Evolutionary conservation across 2,329 filamentous ascomycete species (phyloP), one percentile per base, ranked within the genome.

Genomic region (Penicillium sp.): DNA sequence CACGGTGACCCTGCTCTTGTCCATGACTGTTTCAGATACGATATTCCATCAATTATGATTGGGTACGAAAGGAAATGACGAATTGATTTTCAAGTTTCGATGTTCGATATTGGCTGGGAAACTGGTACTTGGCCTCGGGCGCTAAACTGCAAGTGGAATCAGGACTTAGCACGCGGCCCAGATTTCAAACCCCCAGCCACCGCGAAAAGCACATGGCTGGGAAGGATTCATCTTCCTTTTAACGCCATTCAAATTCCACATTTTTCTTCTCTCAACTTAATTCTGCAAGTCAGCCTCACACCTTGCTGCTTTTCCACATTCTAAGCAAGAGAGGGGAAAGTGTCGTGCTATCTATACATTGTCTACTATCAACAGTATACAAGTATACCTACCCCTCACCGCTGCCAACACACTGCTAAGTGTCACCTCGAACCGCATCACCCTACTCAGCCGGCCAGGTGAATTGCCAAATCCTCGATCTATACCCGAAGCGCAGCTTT

Each of bases 151-250:
- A 41, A 13, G 19, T 41, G 39, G n/a, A 19, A 13, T 19, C 19
- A 21, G n/a, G 3, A 11, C 19, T n/a, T n/a, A 21, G n/a, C 39
- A 41, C 39, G 19, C 39, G 39, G 39, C 39, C 39, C 19, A 41
- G 39, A 41, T 41, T 19, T 41, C 39, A 21, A 41, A 46, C 55
- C 59, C 59, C 63, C 63, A 66, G 63, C 63, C 63, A 52, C 63
- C 56, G 55, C 21, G 26, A 52, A 41, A 52, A 44, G 43, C 52
- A 66, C 62, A 66, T 66, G 64, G 64, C 64, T 67, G 64, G 64
- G 64, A 56, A n/a, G n/a, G 22, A 27, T 29, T 35, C 16, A 35
- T 21, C 49, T 27, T 33, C 22, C 39, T 26, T 60, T 61, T 59
- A n/a, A 57, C 57, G 48, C 44, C 26, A 33, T 59, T 52, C 39